Evolutionary conservation across 176 grass and related monocot genomes (phyloP), one percentile per base, ranked within the genome.

Genomic region (Chrysopogon serrulatus): DNA sequence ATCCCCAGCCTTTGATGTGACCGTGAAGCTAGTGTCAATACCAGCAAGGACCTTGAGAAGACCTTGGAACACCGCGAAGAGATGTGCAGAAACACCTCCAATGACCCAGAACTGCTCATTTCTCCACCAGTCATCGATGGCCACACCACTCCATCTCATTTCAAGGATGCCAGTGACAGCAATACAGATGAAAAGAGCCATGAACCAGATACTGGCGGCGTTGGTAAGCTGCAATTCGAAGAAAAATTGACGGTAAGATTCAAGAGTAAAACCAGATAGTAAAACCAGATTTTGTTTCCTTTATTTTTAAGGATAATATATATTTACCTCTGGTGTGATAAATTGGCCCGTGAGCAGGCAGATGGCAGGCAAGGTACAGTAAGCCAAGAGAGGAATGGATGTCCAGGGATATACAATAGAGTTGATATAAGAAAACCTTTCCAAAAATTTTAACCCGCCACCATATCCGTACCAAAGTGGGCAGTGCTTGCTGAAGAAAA

Each of bases 21-120:
- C 91, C 11, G 91, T 93, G 78, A 93, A 93, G 78, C 88, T 90
- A 61, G 91, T 93, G 53, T 93, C 91, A 5, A 93, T 87, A 83
- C 91, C 91, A 4, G 91, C 91, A 17, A 93, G 85, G 37, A 93
- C 91, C 79, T 93, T 93, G 27, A 93, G 37, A 23, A 93, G 91
- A 0, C 91, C 91, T 73, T 93, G 91, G 63, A 93, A 93, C 47
- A 93, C 79, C 4, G 91, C 91, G 41, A 93, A 93, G 40, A 93
- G 87, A 86, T 93, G 91, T 0, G 91, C 21, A 10, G 91, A 93
- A 65, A 85, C 91, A 36, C 91, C 91, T 56, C 91, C 91, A n/a
- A 93, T 90, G 42, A 93, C 91, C 91, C 91, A 93, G 68, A 93
- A 93, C 85, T 93, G 91, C 61, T 93, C 91, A 10, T 93, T 93